Evolutionary conservation across 805 yeast species (phyloP), one percentile per base, ranked within the genome.

Genomic region (Cephaloascus albidus): DNA sequence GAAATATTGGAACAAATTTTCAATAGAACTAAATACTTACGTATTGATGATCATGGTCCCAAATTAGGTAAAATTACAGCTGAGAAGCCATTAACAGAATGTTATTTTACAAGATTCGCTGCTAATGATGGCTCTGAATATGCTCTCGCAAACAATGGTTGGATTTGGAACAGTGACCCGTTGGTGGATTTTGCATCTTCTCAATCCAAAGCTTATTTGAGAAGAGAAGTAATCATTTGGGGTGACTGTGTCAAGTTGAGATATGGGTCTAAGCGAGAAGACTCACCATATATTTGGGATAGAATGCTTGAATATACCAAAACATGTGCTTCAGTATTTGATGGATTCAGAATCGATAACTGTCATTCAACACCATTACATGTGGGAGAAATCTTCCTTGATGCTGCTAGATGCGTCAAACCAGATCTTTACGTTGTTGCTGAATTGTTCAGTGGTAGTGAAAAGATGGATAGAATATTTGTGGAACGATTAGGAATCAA

Each of bases 141-240:
- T 63, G 81, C 85, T 6, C 64, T 90, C 43, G 97, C 96, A 3
- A 93, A 93, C 54, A 90, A 93, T 53, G 98, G 98, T 36, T 90
- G 97, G 97, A 87, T 93, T 41, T 90, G 98, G 98, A 89, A 86
- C 39, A 97, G 96, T 10, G 81, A 90, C 48, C 97, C 97, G 2
- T 61, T 89, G 41, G 82, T 86, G 3, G 97, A 90, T 61, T 90
- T 90, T 71, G 98, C 97, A 0, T 83, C 95, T 0, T 58, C 70
- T 20, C 50, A 78, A 40, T 78, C 95, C 4, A 82, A 76, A 52
- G 89, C 94, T 3, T 90, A 93, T 54, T 61, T 90, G 37, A 71
- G 95, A 39, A 75, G 98, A 54, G 96, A 90, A 58, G 95, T 90
- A 10, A 88, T 90, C 48, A 85, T 90, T 19, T 90, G 98, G 98